Base-by-base conservation (phyloP, 768 basidiomycete species). In the Tephrocybe rancida region DNA sequence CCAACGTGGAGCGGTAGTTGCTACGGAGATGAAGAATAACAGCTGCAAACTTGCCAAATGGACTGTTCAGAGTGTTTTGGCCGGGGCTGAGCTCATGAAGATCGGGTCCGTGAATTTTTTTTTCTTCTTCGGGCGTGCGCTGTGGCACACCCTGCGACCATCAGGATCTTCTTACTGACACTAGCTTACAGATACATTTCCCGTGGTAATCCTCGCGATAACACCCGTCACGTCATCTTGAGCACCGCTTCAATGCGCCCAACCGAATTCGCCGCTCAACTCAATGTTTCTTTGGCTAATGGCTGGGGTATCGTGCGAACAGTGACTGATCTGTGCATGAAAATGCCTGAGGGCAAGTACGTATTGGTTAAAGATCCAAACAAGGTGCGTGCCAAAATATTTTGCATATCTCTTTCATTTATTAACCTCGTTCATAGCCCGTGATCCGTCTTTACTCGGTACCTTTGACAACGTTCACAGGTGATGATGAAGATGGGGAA, bases 21-120 rank as follows among this genome's bases (percentile, higher is more conserved):
- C 97, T 30, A 95, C 93, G 22, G 97, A 99, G 79, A 98, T 98
- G 97, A 99, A 98, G 78, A 99, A 99, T 73, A 99, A 99, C 75
- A 92, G 88, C 62, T 95, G 88, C 75, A 99, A 99, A 71, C 82
- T 99, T 25, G 95, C 95, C 18, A 90, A 96, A 64, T 99, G 96
- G 95, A 88, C 96, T 0, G 92, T 98, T 16, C 95, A 98, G 76
- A 90, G 90, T 66, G 80, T 98, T 34, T 78, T 99, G 30, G 94
- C 97, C 39, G 97, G 97, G 39, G 96, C 95, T 19, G 97, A 98
- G 46, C 74, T 87, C 56, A 89, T 98, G 87, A 99, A 98, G 76
- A 93, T 98, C 67, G 96, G 95, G 93, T 96, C 61, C 53, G 87
- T 80, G 24, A 41, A 47, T 19, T 24, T 45, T 38, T 34, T n/a